Evolutionary conservation across 1,284 basidiomycete species (phyloP).

Genomic region (Ceratobasidium sp.): DNA sequence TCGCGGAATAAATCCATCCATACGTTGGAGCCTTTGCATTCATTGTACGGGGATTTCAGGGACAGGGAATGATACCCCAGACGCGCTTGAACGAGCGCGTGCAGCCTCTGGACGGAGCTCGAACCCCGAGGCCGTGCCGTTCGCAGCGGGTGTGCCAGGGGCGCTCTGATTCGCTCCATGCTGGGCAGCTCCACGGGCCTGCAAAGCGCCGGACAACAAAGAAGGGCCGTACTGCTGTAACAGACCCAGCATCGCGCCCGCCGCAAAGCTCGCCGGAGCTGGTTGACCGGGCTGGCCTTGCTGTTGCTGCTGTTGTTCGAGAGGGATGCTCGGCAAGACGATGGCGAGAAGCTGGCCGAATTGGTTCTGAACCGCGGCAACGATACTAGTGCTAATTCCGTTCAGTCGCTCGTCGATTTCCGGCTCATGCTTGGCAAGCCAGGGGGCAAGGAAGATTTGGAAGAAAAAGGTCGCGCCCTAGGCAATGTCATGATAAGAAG

Average conservation of each 20-base stretch:
- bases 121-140: too few relatives aligned
- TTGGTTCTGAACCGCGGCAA: slow-evolving; percentile 61
- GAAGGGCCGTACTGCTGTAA: slow-evolving; percentile 26
- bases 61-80: too few relatives aligned
- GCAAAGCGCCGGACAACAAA: neutral
- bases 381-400: slow-evolving; percentile 58
- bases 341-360: slow-evolving; percentile 44
- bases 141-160: too few relatives aligned
- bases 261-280: slow-evolving; percentile 18
- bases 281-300: neutral
- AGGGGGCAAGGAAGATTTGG: slow-evolving; percentile 67
- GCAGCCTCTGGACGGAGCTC: too few relatives aligned
- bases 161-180: too few relatives aligned
- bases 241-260: slow-evolving; percentile 22
- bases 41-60: too few relatives aligned
- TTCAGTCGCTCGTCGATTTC: slow-evolving; percentile 70
- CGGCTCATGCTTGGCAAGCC: slow-evolving; percentile 67
- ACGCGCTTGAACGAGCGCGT: too few relatives aligned
- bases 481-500: slow-evolving; percentile 27
- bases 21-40: too few relatives aligned
- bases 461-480: slow-evolving; percentile 80
- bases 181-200: neutral
- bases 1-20: neutral
- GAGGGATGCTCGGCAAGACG: slow-evolving; percentile 14
- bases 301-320: neutral